A percentile compares a stretch with the other conserved stretches of the same genome.
Conservation (phyloP, 1,139 yeast species). For the Diutina scorzettiae region DNA sequence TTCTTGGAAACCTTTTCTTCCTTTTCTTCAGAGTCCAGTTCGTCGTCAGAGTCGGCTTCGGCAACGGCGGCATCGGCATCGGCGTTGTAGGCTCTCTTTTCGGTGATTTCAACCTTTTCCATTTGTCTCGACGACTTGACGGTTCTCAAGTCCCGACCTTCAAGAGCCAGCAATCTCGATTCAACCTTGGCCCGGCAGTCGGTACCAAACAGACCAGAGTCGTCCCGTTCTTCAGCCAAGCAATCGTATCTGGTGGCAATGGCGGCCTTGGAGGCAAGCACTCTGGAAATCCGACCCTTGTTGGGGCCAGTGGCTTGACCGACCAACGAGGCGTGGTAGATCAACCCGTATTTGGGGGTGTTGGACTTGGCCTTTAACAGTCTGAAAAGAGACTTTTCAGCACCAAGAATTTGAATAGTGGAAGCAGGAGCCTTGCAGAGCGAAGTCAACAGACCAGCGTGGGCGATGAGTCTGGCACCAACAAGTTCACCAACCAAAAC, state of each 20-base stretch:
- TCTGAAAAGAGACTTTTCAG: conserved; percentile 97
- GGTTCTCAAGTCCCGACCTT: conserved; percentile 86
- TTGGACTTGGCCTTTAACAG: conserved; percentile 97
- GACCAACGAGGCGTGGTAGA: conserved; percentile 93
- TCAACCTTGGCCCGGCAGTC: conserved; percentile 91
- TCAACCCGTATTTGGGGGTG: conserved; percentile 96
- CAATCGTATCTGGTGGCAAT: conserved; percentile 95
- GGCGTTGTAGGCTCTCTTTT: conserved; percentile 81
- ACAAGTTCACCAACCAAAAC: conserved; percentile 94
- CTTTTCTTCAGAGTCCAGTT: conserved; percentile 38
- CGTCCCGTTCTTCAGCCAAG: conserved; percentile 92
- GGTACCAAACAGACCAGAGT: conserved; percentile 86
- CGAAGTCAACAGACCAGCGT: conserved; percentile 89
- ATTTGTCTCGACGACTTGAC: conserved; percentile 56
- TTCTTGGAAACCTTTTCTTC: conserved; percentile 15
- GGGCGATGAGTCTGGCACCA: conserved; percentile 96
- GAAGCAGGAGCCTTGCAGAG: conserved; percentile 98
- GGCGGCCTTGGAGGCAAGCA: conserved; percentile 96
- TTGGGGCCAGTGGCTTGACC: conserved; percentile 97
- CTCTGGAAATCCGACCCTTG: conserved; percentile 98
- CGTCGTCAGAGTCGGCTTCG: conserved; percentile 36
- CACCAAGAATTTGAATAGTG: conserved; percentile 96
- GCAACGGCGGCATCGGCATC: conserved; percentile 62
- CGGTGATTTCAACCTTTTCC: conserved; percentile 74
- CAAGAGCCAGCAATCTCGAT: conserved; percentile 85